Conservation (phyloP, 2,329 filamentous ascomycete species). For the Myriosclerotinia curreyana region DNA sequence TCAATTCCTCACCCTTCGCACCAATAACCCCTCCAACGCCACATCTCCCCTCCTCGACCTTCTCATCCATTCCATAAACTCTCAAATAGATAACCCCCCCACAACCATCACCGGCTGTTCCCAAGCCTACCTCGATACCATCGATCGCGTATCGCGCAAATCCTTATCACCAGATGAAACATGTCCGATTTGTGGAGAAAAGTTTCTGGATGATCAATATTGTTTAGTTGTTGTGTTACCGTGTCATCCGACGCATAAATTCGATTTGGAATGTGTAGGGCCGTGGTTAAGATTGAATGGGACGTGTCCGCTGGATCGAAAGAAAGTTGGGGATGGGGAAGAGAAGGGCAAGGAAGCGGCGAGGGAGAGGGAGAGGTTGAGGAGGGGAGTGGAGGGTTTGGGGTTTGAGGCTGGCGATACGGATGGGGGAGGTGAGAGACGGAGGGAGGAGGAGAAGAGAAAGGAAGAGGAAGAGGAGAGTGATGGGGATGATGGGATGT, state of each 20-base stretch:
- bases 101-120: slow-evolving; percentile 51
- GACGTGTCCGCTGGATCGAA: slow-evolving; percentile 61
- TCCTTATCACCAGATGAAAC: slow-evolving; percentile 48
- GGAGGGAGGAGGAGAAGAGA: not conserved
- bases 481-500: slow-evolving; percentile 51
- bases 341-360: slow-evolving; percentile 26
- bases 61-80: slow-evolving; percentile 49
- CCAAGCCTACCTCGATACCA: slow-evolving; percentile 57
- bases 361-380: slow-evolving; percentile 44
- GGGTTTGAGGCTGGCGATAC: slow-evolving; percentile 39
- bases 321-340: slow-evolving; percentile 47
- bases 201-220: slow-evolving; percentile 59
- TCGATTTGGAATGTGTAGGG: slow-evolving; percentile 65
- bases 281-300: slow-evolving; percentile 64
- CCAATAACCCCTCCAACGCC: slow-evolving; percentile 44
- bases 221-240: slow-evolving; percentile 63
- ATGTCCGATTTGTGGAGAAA: slow-evolving; percentile 63
- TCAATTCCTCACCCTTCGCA: slow-evolving; percentile 51
- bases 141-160: slow-evolving; percentile 57
- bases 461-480: slow-evolving; percentile 45
- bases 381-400: slow-evolving; percentile 40
- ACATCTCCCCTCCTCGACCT: slow-evolving; percentile 49
- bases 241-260: slow-evolving; percentile 56
- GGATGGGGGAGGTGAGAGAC: slow-evolving; percentile 40
- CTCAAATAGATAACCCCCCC: slow-evolving; percentile 53